These are phyloP conservation scores for Athelia psychrophila DNA, from an alignment of 1,284 basidiomycete species.

Conservation along the genomic window DNA sequence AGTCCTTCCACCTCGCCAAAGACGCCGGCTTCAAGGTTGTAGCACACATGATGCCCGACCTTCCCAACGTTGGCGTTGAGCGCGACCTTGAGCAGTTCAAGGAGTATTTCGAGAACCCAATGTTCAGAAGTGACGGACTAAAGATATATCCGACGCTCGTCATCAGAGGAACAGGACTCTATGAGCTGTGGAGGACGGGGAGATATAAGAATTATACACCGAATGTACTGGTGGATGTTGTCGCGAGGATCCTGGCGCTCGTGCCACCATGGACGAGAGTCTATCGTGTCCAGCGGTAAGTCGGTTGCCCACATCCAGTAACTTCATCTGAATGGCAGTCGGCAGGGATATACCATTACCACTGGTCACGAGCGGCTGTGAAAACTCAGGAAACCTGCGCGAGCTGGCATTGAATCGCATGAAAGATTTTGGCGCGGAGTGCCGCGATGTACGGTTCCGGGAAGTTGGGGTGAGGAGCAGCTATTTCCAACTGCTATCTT, in stretches of 20 bases:
- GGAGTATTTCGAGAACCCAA: slow-evolving; percentile 98
- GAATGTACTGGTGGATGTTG: slow-evolving; percentile 96
- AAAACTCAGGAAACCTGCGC: slow-evolving; percentile 95
- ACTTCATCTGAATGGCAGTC: slow-evolving; percentile 5
- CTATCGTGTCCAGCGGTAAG: slow-evolving; percentile 92
- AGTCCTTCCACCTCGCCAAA: slow-evolving; percentile 98
- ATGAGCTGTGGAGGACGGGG: slow-evolving; percentile 96
- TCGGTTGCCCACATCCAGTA: slow-evolving; percentile 8
- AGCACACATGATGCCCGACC: slow-evolving; percentile 97
- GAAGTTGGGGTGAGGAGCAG: slow-evolving; percentile 88
- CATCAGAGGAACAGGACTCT: slow-evolving; percentile 96
- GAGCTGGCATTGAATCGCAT: slow-evolving; percentile 96
- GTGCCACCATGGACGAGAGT: slow-evolving; percentile 99
- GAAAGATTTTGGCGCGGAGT: slow-evolving; percentile 99
- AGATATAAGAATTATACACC: slow-evolving; percentile 99
- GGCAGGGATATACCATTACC: slow-evolving; percentile 92
- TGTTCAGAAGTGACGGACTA: slow-evolving; percentile 94
- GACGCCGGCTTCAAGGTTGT: slow-evolving; percentile 99
- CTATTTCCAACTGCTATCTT: slow-evolving; percentile 3
- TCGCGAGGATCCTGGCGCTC: slow-evolving; percentile 93
- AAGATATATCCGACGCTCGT: slow-evolving; percentile 99
- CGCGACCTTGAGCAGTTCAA: slow-evolving; percentile 99
- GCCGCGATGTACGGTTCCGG: slow-evolving; percentile 95
- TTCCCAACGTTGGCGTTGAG: slow-evolving; percentile 97
- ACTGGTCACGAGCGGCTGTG: slow-evolving; percentile 93